Evolutionary conservation across 1,284 basidiomycete genomes (phyloP).

Genomic region (Melampsora abietis-canadensis): DNA sequence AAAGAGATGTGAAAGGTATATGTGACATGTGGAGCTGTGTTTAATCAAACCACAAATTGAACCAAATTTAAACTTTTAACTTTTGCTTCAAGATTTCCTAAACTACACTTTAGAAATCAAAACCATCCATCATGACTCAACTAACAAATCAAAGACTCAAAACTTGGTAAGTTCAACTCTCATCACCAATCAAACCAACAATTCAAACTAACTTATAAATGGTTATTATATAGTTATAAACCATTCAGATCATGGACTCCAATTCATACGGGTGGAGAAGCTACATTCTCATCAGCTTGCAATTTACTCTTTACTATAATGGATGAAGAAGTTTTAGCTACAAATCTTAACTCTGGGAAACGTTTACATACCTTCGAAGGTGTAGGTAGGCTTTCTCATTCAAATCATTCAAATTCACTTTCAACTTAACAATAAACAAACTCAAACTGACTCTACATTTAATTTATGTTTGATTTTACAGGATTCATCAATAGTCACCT

Average conservation of each 20-base stretch:
- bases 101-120: no score
- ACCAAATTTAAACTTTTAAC: no score
- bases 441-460: constrained; percentile 7
- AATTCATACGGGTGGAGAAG: constrained; percentile 80
- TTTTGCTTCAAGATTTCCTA: no score
- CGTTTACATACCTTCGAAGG: constrained; percentile 75
- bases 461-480: constrained; percentile 45
- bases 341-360: constrained; percentile 69
- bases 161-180: constrained; percentile 11
- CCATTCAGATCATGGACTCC: constrained; percentile 58
- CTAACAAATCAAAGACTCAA: constrained; percentile 5
- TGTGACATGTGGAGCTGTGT: no score
- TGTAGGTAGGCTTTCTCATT: constrained; percentile 59
- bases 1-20: no score
- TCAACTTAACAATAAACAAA: constrained; percentile 50
- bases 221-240: constrained; percentile 37
- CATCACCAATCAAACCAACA: background rate
- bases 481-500: constrained; percentile 60
- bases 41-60: no score
- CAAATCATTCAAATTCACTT: constrained; percentile 63
- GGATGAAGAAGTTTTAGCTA: constrained; percentile 77
- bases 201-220: background rate
- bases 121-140: no score
- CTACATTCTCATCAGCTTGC: constrained; percentile 76
- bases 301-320: constrained; percentile 77